Conservation (phyloP, 2,329 filamentous ascomycete genomes). For the Exophiala mesophila region DNA sequence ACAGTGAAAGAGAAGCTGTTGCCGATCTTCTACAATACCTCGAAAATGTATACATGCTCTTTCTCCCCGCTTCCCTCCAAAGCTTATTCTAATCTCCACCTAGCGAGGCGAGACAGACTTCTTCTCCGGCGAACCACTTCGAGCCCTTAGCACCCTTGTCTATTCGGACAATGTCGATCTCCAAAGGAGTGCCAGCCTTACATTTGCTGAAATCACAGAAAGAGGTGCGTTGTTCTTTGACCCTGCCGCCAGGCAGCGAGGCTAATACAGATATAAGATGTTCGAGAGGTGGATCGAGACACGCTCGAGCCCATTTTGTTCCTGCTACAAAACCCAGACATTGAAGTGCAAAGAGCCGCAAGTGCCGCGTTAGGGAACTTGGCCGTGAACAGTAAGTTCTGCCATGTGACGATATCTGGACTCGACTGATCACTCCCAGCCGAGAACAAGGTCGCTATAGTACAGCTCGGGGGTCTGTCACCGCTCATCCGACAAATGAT, state of each 20-base stretch:
- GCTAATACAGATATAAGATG: slow-evolving; percentile 64
- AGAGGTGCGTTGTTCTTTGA: slow-evolving; percentile 66
- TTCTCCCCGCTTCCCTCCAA: not conserved
- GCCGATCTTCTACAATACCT: slow-evolving; percentile 92
- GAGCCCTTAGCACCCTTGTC: slow-evolving; percentile 88
- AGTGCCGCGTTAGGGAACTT: slow-evolving; percentile 94
- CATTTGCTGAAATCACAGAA: slow-evolving; percentile 98
- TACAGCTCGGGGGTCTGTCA: slow-evolving; percentile 80
- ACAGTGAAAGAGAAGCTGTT: slow-evolving; percentile 94
- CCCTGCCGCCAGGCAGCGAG: too few relatives aligned
- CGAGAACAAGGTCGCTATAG: slow-evolving; percentile 96
- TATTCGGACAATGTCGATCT: slow-evolving; percentile 99
- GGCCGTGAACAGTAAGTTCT: slow-evolving; percentile 81
- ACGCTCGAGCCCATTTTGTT: slow-evolving; percentile 95
- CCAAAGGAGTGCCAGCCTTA: slow-evolving; percentile 93
- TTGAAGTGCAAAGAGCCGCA: slow-evolving; percentile 93
- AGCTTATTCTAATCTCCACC: slow-evolving; percentile 23
- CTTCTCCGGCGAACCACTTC: slow-evolving; percentile 91
- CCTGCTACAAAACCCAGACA: slow-evolving; percentile 88
- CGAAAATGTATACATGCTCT: slow-evolving; percentile 70
- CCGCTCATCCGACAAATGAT: slow-evolving; percentile 98
- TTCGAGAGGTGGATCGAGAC: slow-evolving; percentile 88
- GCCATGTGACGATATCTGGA: slow-evolving; percentile 9
- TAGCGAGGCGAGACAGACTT: slow-evolving; percentile 97
- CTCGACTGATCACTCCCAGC: slow-evolving; percentile 57